These are phyloP conservation scores for Polygonum aviculare DNA, from an alignment of 148 eudicot genomes.

Conservation along the genomic window DNA sequence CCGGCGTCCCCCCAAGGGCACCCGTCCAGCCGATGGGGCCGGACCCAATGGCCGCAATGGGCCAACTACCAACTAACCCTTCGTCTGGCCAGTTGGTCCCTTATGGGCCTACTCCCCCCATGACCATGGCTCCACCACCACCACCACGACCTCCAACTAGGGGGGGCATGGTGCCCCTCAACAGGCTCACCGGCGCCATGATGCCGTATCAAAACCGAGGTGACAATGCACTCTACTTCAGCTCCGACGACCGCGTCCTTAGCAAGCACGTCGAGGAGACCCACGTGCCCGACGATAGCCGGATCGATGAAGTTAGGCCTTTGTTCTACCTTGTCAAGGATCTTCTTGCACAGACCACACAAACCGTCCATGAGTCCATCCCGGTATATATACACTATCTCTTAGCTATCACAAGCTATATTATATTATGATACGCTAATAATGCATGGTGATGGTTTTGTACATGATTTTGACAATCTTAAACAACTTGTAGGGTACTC, in stretches of 20 bases:
- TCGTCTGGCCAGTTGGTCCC: neutral
- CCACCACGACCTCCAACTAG: neutral
- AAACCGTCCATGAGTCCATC: conserved; percentile 1
- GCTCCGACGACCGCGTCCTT: conserved; percentile 15
- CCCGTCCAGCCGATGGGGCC: neutral
- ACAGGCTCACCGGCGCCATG: neutral
- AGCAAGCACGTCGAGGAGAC: conserved; percentile 16
- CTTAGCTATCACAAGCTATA: neutral
- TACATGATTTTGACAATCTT: neutral
- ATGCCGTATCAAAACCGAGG: neutral
- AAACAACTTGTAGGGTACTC: conserved; percentile 15
- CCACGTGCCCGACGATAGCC: conserved; percentile 13
- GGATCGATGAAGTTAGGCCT: conserved; percentile 12
- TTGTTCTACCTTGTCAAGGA: conserved; percentile 13
- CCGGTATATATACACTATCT: neutral
- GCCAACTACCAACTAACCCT: neutral
- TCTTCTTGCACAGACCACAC: conserved; percentile 10
- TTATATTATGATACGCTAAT: too few species aligned
- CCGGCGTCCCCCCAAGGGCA: neutral
- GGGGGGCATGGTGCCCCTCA: neutral
- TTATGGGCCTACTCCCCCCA: neutral
- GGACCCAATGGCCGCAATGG: neutral
- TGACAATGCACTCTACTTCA: conserved; percentile 8
- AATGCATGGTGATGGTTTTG: neutral
- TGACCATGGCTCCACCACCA: neutral